phyloP scores from a whole-genome alignment of 768 basidiomycete genomes.

The Naganishia vishniacii region DNA sequence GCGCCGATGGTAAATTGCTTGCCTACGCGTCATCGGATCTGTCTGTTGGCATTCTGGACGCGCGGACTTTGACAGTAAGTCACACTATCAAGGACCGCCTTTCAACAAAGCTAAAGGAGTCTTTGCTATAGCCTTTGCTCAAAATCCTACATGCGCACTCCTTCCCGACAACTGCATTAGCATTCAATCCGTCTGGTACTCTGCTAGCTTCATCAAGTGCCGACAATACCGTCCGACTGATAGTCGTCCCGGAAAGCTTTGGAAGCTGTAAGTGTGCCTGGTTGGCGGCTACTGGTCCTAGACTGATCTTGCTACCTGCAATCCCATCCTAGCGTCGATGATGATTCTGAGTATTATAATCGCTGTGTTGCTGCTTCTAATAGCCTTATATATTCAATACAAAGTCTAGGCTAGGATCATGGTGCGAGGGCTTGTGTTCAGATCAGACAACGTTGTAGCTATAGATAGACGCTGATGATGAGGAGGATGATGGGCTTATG shows the following conservation, averaged over 20 bases:
- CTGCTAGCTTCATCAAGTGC: conserved; percentile 82
- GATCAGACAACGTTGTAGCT: conserved; percentile 5
- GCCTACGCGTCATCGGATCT: conserved; percentile 84
- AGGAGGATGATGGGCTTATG: too few relatives aligned
- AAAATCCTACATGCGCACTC: conserved; percentile 91
- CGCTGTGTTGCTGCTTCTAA: background rate
- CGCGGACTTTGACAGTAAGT: conserved; percentile 68
- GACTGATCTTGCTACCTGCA: background rate
- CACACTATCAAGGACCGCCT: background rate
- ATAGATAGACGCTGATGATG: too few relatives aligned
- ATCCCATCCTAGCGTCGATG: conserved; percentile 3
- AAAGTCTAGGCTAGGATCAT: background rate
- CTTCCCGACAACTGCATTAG: conserved; percentile 81
- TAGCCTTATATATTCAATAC: conserved; percentile 12
- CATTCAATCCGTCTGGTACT: conserved; percentile 77
- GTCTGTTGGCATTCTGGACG: conserved; percentile 75
- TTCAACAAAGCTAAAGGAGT: background rate
- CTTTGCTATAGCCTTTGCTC: conserved; percentile 63
- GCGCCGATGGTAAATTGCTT: conserved; percentile 71
- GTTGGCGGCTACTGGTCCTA: background rate
- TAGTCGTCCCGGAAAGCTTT: conserved; percentile 59
- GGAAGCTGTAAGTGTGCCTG: conserved; percentile 40
- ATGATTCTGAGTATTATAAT: conserved; percentile 14
- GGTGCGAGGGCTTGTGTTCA: background rate
- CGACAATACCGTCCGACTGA: conserved; percentile 76